phyloP scores from a whole-genome alignment of 2,329 filamentous ascomycete genomes.

The Didymella pomorum region DNA sequence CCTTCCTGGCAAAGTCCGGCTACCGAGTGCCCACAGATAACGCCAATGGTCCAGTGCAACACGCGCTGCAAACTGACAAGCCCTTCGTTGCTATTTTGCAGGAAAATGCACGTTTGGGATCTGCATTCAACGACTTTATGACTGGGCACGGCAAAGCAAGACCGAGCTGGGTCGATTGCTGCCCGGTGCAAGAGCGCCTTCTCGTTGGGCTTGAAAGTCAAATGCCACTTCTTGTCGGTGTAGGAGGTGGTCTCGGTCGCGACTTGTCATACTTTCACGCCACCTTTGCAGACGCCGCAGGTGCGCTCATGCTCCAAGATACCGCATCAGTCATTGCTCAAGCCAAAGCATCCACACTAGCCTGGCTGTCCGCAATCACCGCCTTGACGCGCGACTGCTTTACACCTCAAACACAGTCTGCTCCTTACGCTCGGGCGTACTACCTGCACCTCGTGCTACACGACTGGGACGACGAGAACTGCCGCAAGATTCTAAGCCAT shows the following conservation, averaged over 20 bases:
- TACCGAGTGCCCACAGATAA: constrained; percentile 1
- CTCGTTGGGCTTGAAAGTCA: neutral
- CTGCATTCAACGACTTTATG: constrained; percentile 10
- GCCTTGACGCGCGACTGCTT: neutral
- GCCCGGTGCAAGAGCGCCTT: constrained; percentile 1
- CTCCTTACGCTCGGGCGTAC: constrained; percentile 1
- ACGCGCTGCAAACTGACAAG: constrained; percentile 4
- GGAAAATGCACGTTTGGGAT: neutral
- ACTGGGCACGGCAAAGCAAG: constrained; percentile 3
- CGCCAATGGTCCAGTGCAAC: constrained; percentile 1
- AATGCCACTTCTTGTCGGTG: constrained; percentile 1
- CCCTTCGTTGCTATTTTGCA: constrained; percentile 1
- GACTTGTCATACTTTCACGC: neutral
- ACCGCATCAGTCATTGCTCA: neutral
- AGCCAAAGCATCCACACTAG: neutral
- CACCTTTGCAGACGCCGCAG: neutral
- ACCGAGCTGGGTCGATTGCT: constrained; percentile 1
- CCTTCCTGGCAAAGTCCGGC: neutral
- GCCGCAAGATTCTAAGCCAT: constrained; percentile 2
- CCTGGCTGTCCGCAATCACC: neutral
- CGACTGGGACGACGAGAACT: constrained; percentile 1
- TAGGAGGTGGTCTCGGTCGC: constrained; percentile 1
- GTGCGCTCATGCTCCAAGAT: neutral
- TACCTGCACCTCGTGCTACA: constrained; percentile 7
- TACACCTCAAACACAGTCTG: neutral